Evolutionary conservation across 2,329 filamentous ascomycete species (phyloP).

Genomic region (Setomelanomma holmii): DNA sequence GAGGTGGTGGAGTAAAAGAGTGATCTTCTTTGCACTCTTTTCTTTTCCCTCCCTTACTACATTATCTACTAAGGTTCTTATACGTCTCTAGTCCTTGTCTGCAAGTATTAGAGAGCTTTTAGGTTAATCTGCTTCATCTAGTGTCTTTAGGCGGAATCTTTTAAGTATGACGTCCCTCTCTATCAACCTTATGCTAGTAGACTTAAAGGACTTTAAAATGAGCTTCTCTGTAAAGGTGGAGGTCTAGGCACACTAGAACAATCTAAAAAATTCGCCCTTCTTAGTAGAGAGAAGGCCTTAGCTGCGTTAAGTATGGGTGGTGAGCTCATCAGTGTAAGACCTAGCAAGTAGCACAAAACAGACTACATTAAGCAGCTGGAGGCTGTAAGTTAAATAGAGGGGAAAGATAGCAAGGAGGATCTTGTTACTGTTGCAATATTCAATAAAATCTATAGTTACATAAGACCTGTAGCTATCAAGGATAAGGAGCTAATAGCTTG

Average conservation of each 20-base stretch:
- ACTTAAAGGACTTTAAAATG: neutral
- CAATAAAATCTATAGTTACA: conserved; percentile 7
- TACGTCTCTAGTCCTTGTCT: neutral
- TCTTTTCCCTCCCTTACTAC: neutral
- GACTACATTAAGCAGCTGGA: neutral
- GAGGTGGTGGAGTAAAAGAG: neutral
- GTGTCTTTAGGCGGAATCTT: neutral
- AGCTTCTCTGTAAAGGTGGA: neutral
- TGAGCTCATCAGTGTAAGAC: no score
- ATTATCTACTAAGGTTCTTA: neutral
- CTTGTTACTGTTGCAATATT: no score
- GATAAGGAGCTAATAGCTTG: conserved; percentile 6
- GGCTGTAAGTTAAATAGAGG: no score
- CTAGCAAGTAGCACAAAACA: no score
- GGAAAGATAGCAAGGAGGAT: no score
- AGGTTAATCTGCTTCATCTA: neutral
- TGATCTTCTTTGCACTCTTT: no score
- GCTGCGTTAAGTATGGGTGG: no score
- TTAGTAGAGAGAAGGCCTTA: neutral
- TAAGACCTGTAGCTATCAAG: conserved; percentile 6
- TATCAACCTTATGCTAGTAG: no score
- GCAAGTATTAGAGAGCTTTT: neutral
- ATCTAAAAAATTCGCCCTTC: conserved; percentile 4
- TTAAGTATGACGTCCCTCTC: neutral
- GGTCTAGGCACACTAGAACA: neutral